Evolutionary conservation across 768 basidiomycete species (phyloP), one percentile per base, ranked within the genome.

Genomic region (Pulveroboletus sp.): DNA sequence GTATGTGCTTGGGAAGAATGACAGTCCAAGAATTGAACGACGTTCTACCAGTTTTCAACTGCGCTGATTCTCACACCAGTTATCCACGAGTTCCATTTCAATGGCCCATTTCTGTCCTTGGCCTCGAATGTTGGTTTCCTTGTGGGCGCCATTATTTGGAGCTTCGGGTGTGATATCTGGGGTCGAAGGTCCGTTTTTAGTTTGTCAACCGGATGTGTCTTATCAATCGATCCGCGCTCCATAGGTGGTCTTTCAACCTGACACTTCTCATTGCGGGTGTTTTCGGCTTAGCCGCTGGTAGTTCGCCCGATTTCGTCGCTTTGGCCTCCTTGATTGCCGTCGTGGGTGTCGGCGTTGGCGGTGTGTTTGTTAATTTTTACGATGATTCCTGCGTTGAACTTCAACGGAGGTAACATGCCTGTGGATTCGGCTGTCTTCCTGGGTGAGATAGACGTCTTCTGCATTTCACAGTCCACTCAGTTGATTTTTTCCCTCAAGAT

Each of bases 401-500:
- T 21, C 15, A 13, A 9, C 41, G 11, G 15, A 68, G 69, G 82
- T 8, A 83, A 83, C 57, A 62, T 82, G 35, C 79, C 81, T 2
- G 80, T 83, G 4, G 78, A 73, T 55, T 73, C 76, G 13, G 73
- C 76, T 6, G 73, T 80, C 18, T 78, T 80, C 54, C 64, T 80
- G 43, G 77, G 77, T 77, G 10, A 24, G 55, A 10, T 27, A 15
- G 2, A 39, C 8, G 8, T 32, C 18, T 21, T 55, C 8, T 26
- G 1, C 17, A 26, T 17, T 33, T 28, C 15, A 11, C 17, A 38
- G 26, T 8, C 11, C 6, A 5, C 3, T 43, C 38, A 5, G 36
- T 24, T 59, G 43, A 54, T 35, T 10, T 51, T 62, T 8, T 24
- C n/a, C 46, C 57, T 35, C 41, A 60, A 73, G 82, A 80, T 57